Conservation (phyloP, 208 protist species). For the Crithidia mellificae region DNA sequence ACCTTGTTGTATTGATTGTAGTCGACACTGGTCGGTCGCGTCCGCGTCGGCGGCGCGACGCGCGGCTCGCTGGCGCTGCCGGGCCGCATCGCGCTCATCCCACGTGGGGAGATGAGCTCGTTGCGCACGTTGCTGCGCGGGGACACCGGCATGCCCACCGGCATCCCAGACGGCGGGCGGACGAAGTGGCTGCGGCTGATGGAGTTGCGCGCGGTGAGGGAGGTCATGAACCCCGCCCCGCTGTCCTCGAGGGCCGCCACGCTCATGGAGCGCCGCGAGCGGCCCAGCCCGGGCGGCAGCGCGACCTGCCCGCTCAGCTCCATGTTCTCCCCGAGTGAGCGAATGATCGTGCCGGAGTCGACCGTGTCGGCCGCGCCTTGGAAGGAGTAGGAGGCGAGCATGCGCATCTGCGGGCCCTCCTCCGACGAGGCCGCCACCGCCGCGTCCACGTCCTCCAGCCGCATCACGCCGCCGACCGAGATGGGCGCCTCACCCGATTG, state of each 20-base stretch:
- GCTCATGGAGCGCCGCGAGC: conserved; percentile 26
- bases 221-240: conserved; percentile 23
- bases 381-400: conserved; percentile 11
- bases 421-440: not conserved
- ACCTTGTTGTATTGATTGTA: conserved; percentile 72
- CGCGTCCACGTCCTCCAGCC: conserved; percentile 26
- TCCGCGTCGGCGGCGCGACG: conserved; percentile 24
- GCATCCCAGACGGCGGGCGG: conserved; percentile 38
- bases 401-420: not conserved
- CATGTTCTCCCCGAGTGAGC: conserved; percentile 12
- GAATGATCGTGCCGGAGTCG: conserved; percentile 7
- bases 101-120: conserved; percentile 30
- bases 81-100: conserved; percentile 20
- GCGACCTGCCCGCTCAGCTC: conserved; percentile 11
- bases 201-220: conserved; percentile 28
- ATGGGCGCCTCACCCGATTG: conserved; percentile 20
- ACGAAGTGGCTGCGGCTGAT: conserved; percentile 54
- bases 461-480: conserved; percentile 20
- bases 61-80: conserved; percentile 41
- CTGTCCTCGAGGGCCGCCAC: conserved; percentile 29
- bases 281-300: conserved; percentile 1
- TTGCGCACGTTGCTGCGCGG: conserved; percentile 28
- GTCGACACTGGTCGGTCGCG: conserved; percentile 70
- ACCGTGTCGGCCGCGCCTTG: not conserved
- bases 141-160: conserved; percentile 33